These are phyloP conservation scores for Phytophthora fragariae DNA, from an alignment of 352 stramenopile species.

Conservation along the genomic window DNA sequence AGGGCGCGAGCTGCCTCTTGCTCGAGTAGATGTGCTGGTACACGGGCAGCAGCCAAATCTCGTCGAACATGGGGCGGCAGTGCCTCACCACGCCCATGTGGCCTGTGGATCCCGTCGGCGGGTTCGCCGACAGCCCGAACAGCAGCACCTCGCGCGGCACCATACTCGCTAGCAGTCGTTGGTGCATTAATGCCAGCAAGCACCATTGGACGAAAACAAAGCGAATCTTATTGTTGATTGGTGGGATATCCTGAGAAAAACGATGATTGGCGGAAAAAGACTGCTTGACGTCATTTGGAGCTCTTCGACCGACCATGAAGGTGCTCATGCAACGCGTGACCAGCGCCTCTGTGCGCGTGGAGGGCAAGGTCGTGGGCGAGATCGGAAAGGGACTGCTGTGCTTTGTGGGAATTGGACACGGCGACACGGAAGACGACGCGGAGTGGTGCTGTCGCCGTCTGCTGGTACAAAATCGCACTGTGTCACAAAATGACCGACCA, in stretches of 20 bases:
- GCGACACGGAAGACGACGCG: constrained; percentile 84
- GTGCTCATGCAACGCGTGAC: constrained; percentile 86
- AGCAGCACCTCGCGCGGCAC: constrained; percentile 65
- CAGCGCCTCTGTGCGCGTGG: constrained; percentile 80
- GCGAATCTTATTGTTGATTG: neutral
- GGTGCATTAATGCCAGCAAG: constrained; percentile 6
- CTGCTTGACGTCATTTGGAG: neutral
- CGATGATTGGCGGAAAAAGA: constrained; percentile 30
- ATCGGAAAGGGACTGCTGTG: constrained; percentile 84
- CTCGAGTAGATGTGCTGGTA: constrained; percentile 90
- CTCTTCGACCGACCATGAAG: constrained; percentile 51
- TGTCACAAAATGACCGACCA: constrained; percentile 3
- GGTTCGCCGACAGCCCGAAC: constrained; percentile 89
- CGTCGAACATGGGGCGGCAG: constrained; percentile 71
- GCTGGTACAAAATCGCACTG: constrained; percentile 49
- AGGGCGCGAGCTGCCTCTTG: constrained; percentile 80
- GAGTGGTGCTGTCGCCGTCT: constrained; percentile 84
- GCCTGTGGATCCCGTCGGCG: constrained; percentile 66
- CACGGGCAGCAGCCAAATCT: constrained; percentile 91
- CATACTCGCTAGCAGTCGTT: constrained; percentile 11
- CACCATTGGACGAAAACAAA: constrained; percentile 29
- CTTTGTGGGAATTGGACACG: constrained; percentile 76
- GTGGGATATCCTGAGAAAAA: neutral
- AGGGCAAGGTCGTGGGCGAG: constrained; percentile 74
- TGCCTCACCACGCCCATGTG: constrained; percentile 86